Percentiles rank a stretch among this genome's conserved stretches.
Conservation (phyloP, 768 basidiomycete species). For the Steccherinum ochraceum region DNA sequence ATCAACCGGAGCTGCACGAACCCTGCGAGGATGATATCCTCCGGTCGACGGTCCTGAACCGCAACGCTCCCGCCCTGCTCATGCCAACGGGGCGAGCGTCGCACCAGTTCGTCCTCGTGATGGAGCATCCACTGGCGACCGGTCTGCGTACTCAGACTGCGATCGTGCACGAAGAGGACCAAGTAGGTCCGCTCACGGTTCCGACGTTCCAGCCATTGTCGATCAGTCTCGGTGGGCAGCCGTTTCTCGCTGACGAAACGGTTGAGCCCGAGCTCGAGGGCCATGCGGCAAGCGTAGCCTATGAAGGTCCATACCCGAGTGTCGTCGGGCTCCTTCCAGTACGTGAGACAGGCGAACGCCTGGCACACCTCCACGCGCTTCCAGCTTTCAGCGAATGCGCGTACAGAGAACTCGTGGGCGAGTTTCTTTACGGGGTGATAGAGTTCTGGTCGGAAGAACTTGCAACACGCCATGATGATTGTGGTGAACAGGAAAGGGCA, state of each 20-base stretch:
- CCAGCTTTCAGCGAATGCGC: conserved; percentile 73
- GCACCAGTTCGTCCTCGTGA: conserved; percentile 78
- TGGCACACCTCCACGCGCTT: conserved; percentile 85
- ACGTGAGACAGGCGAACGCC: conserved; percentile 82
- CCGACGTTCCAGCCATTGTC: conserved; percentile 67
- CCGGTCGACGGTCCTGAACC: conserved; percentile 42
- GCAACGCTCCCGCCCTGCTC: conserved; percentile 39
- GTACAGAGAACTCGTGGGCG: conserved; percentile 67
- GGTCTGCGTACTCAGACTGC: conserved; percentile 80
- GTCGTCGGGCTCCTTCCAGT: conserved; percentile 87
- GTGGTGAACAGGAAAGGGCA: conserved; percentile 83
- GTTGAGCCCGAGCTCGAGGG: conserved; percentile 77
- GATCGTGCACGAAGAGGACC: conserved; percentile 81
- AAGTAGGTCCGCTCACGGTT: conserved; percentile 85
- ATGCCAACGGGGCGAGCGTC: conserved; percentile 68
- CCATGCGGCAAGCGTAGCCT: conserved; percentile 86
- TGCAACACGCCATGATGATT: conserved; percentile 78
- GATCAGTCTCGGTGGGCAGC: conserved; percentile 47
- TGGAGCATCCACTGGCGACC: conserved; percentile 85
- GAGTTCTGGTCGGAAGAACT: conserved; percentile 71
- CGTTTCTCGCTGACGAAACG: conserved; percentile 50
- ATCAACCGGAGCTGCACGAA: conserved; percentile 74
- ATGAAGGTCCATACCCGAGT: conserved; percentile 84
- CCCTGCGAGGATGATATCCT: conserved; percentile 76
- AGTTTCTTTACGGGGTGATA: conserved; percentile 67